These are phyloP conservation scores for Arabidopsis hybrid DNA, from an alignment of 441 rosid species.

Conservation along the genomic window DNA sequence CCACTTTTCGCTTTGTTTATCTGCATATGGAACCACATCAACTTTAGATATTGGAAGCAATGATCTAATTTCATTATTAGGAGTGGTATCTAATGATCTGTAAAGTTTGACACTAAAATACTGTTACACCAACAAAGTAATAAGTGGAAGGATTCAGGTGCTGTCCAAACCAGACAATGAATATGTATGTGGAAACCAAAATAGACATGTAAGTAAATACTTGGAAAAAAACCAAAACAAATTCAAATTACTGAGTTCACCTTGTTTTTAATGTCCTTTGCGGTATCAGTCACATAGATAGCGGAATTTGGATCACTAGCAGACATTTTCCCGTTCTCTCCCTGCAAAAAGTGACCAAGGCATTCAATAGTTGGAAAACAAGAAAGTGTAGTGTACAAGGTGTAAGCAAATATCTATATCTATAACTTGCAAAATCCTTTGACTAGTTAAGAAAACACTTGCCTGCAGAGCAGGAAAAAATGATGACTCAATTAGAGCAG, in stretches of 20 bases:
- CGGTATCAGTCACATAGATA: slow-evolving; percentile 84
- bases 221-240: neutral
- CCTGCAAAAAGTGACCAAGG: slow-evolving; percentile 53
- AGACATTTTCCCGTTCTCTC: slow-evolving; percentile 90
- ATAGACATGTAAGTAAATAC: neutral
- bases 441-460: slow-evolving; percentile 15
- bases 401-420: slow-evolving; percentile 22
- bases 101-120: no score
- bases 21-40: slow-evolving; percentile 49
- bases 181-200: neutral
- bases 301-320: slow-evolving; percentile 96
- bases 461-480: slow-evolving; percentile 94
- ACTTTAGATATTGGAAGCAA: neutral
- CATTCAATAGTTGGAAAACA: slow-evolving; percentile 15
- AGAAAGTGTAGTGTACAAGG: slow-evolving; percentile 7
- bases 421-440: neutral
- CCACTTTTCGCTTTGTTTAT: slow-evolving; percentile 85
- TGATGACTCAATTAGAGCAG: slow-evolving; percentile 80
- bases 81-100: neutral
- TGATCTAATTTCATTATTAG: neutral
- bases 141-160: no score
- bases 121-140: no score
- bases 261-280: slow-evolving; percentile 74
- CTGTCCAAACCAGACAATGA: neutral
- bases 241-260: slow-evolving; percentile 43